A percentile compares a stretch with the other conserved stretches of the same genome.
These are phyloP conservation scores for Pythium sp. DNA, from an alignment of 352 stramenopile genomes.

Conservation along the genomic window DNA sequence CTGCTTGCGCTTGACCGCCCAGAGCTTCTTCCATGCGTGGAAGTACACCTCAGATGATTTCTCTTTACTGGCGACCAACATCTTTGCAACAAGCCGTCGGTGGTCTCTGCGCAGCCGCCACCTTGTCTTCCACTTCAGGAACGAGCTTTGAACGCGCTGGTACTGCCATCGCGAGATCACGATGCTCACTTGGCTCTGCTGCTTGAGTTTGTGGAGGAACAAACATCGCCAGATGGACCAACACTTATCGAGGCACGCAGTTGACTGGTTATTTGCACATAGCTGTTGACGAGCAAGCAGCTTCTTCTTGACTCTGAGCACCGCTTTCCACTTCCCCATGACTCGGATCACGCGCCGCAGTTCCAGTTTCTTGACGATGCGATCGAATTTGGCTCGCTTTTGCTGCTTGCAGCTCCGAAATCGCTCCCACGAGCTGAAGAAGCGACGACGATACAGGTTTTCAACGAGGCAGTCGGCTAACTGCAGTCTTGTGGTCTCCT, in stretches of 20 bases:
- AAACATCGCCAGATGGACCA: slow-evolving; percentile 24
- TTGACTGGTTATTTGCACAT: background rate
- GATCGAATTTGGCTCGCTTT: background rate
- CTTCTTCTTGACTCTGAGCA: slow-evolving; percentile 6
- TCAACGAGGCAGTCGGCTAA: slow-evolving; percentile 3
- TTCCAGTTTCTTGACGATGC: slow-evolving; percentile 14
- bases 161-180: slow-evolving; percentile 29
- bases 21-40: slow-evolving; percentile 22
- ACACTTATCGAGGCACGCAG: background rate
- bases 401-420: slow-evolving; percentile 7
- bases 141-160: slow-evolving; percentile 22
- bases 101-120: slow-evolving; percentile 33
- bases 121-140: slow-evolving; percentile 33
- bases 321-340: slow-evolving; percentile 22
- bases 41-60: slow-evolving; percentile 24
- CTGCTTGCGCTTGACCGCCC: background rate
- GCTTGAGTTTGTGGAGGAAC: slow-evolving; percentile 16
- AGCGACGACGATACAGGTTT: background rate
- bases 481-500: background rate
- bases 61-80: slow-evolving; percentile 16
- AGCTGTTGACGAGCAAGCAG: background rate
- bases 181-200: slow-evolving; percentile 14
- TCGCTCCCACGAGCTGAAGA: slow-evolving; percentile 22
- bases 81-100: slow-evolving; percentile 19
- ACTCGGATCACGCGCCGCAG: background rate